Conservation (phyloP, 2,329 filamentous ascomycete species). For the Aspergillus awamori region DNA sequence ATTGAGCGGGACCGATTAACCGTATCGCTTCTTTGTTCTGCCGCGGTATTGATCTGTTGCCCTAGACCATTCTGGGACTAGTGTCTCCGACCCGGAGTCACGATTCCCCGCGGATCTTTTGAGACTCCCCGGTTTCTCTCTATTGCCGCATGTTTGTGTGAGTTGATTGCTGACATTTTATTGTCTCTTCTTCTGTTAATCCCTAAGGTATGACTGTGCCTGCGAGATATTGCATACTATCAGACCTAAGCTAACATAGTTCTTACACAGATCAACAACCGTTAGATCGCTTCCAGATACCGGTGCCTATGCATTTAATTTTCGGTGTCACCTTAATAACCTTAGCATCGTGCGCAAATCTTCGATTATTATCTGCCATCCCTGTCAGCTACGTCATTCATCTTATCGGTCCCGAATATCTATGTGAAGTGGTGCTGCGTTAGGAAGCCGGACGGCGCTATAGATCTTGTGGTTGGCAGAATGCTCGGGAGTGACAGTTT, state of each 20-base stretch:
- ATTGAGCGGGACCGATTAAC: too few relatives aligned
- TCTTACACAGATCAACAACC: neutral
- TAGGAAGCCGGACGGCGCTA: slow-evolving; percentile 5
- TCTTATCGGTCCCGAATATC: neutral
- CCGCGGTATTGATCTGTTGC: neutral
- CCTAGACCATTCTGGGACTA: slow-evolving; percentile 2
- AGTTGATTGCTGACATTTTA: neutral
- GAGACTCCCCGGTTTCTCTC: slow-evolving; percentile 1
- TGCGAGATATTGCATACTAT: too few relatives aligned
- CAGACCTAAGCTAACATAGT: neutral
- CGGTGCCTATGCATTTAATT: slow-evolving; percentile 5
- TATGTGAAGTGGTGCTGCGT: slow-evolving; percentile 6
- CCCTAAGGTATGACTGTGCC: neutral
- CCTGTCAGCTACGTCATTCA: neutral
- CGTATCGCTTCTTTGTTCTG: neutral
- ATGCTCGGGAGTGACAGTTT: slow-evolving; percentile 14
- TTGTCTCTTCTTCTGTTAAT: neutral
- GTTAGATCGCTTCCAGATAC: neutral
- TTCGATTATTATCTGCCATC: neutral
- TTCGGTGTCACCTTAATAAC: neutral
- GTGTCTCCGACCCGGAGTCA: neutral
- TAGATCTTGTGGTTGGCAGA: slow-evolving; percentile 13
- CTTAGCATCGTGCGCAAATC: neutral
- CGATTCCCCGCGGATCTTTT: slow-evolving; percentile 8
- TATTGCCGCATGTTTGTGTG: neutral